These are phyloP conservation scores for Neopestalotiopsis clavispora DNA, from an alignment of 2,329 filamentous ascomycete genomes.

Conservation along the genomic window DNA sequence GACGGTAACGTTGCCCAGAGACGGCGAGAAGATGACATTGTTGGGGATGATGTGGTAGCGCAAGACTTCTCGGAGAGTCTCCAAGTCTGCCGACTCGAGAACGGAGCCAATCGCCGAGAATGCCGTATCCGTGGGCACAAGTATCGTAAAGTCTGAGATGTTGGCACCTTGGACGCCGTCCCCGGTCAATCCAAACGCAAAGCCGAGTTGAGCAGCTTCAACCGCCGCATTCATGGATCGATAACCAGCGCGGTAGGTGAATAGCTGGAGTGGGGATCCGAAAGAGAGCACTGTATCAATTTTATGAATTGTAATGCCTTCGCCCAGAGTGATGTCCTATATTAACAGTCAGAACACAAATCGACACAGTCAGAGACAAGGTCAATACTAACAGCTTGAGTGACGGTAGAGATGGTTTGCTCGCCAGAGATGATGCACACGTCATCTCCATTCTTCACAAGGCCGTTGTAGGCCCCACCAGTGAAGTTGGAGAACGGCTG, in stretches of 20 bases:
- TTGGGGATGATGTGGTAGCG: slow-evolving; percentile 37
- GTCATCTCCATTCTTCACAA: slow-evolving; percentile 36
- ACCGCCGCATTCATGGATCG: slow-evolving; percentile 35
- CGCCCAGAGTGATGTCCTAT: slow-evolving; percentile 35
- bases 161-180: slow-evolving; percentile 27
- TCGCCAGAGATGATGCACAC: slow-evolving; percentile 40
- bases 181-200: slow-evolving; percentile 30
- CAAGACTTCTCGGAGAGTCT: slow-evolving; percentile 34
- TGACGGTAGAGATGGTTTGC: slow-evolving; percentile 37
- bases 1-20: slow-evolving; percentile 32
- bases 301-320: slow-evolving; percentile 36
- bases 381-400: slow-evolving; percentile 32
- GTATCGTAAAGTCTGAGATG: slow-evolving; percentile 37
- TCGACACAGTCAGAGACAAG: rapidly evolving
- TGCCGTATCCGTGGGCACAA: slow-evolving; percentile 33
- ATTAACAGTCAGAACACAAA: background rate
- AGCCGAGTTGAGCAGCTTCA: slow-evolving; percentile 30
- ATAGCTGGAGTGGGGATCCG: slow-evolving; percentile 35
- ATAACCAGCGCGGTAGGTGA: slow-evolving; percentile 32
- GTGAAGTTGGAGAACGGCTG: slow-evolving; percentile 44
- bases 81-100: slow-evolving; percentile 25
- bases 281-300: slow-evolving; percentile 34
- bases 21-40: slow-evolving; percentile 34
- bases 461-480: slow-evolving; percentile 40
- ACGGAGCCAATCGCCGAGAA: slow-evolving; percentile 36